phyloP scores from a whole-genome alignment of 371 early-diverging fungal species.

The Basidiobolus meristosporus region DNA sequence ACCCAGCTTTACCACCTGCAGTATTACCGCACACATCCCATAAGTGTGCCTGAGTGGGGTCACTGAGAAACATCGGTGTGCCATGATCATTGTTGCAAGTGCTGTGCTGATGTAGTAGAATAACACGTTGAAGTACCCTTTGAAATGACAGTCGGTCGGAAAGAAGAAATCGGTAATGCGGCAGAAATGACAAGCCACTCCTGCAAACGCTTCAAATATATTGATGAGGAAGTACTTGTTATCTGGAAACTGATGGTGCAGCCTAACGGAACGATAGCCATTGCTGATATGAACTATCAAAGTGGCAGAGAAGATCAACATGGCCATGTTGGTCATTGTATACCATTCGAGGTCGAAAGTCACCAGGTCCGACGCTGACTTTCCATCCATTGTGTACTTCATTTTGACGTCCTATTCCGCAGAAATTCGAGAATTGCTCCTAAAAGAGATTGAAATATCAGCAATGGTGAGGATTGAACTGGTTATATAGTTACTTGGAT shows the following conservation, averaged over 20 bases:
- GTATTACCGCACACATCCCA: no score
- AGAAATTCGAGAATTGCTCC: no score
- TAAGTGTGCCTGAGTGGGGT: no score
- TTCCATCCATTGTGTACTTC: no score
- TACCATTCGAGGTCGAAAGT: conserved; percentile 1
- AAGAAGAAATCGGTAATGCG: conserved; percentile 1
- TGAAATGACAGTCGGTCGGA: neutral
- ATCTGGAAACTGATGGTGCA: neutral
- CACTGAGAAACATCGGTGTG: no score
- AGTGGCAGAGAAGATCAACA: conserved; percentile 1
- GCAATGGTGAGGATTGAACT: no score
- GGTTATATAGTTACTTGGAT: no score
- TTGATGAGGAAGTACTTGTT: neutral
- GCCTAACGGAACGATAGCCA: neutral
- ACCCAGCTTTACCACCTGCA: no score
- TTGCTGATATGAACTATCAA: conserved; percentile 1
- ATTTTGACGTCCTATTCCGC: no score
- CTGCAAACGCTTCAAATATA: neutral
- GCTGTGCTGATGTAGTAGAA: neutral
- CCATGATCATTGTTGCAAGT: no score
- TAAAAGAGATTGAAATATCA: no score
- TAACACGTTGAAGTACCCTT: neutral
- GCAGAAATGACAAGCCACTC: neutral
- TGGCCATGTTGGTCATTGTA: conserved; percentile 2
- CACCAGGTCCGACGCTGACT: no score